These are phyloP conservation scores for Eucalyptus rudis DNA, from an alignment of 345 rosid genomes.

Conservation along the genomic window DNA sequence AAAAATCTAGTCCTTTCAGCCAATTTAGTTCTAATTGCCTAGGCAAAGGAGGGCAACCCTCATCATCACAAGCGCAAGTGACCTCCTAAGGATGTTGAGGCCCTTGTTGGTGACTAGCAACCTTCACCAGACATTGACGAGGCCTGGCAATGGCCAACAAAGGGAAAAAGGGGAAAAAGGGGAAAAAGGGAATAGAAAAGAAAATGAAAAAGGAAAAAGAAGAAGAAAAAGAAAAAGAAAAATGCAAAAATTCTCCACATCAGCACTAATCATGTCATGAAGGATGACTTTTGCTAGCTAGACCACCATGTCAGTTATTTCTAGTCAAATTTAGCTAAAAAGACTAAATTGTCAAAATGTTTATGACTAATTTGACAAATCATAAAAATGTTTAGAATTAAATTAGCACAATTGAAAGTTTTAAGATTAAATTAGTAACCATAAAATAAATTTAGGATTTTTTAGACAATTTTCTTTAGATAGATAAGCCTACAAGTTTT, in stretches of 20 bases:
- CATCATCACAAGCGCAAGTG: background rate
- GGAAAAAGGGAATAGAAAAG: background rate
- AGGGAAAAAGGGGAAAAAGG: background rate
- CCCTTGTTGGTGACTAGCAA: background rate
- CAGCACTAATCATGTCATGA: rapidly evolving
- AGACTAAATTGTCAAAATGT: background rate
- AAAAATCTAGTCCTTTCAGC: too few species aligned
- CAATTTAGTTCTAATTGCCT: too few species aligned
- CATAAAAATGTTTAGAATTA: background rate
- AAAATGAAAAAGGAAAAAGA: background rate
- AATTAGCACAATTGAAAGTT: background rate
- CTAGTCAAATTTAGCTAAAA: rapidly evolving
- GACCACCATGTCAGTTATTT: background rate
- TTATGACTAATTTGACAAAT: background rate
- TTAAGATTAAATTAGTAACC: background rate
- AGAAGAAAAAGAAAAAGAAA: rapidly evolving
- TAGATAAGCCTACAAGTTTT: background rate
- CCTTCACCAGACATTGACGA: rapidly evolving
- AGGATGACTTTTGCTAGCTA: background rate
- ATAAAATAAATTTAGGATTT: background rate
- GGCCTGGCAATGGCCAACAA: background rate
- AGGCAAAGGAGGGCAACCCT: background rate
- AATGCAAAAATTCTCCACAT: too few species aligned
- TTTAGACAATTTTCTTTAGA: background rate
- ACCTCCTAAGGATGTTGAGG: background rate